Evolutionary conservation across 108 stramenopile genomes (phyloP).

Genomic region (Cylindrotheca fusiformis): DNA sequence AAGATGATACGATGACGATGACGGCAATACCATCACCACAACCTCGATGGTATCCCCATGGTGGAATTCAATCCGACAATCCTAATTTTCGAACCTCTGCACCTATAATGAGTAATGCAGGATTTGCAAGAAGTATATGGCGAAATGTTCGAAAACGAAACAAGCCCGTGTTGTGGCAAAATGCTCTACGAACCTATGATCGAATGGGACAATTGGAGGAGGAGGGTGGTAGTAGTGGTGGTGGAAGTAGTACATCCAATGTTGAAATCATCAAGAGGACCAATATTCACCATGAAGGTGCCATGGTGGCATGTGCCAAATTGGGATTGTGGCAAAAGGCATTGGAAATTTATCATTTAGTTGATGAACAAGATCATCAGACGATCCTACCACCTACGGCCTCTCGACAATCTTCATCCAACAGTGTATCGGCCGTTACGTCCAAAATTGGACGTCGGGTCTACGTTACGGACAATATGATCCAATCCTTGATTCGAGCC

Average conservation of each 20-base stretch:
- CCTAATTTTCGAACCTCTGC: constrained; percentile 70
- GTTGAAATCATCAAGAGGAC: constrained; percentile 41
- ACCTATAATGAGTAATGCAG: constrained; percentile 68
- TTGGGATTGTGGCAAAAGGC: constrained; percentile 73
- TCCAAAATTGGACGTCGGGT: constrained; percentile 1
- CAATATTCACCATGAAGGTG: constrained; percentile 72
- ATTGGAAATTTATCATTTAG: constrained; percentile 54
- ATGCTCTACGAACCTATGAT: constrained; percentile 69
- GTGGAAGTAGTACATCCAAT: too few relatives aligned
- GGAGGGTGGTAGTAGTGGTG: too few relatives aligned
- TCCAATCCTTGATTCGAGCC: constrained; percentile 50
- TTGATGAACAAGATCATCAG: constrained; percentile 25
- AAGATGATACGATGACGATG: too few relatives aligned
- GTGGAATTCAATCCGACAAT: constrained; percentile 61
- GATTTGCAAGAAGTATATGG: constrained; percentile 67
- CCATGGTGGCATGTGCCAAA: constrained; percentile 73
- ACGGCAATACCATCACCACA: background rate
- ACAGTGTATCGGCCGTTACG: background rate
- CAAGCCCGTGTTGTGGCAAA: constrained; percentile 73
- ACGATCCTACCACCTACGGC: background rate
- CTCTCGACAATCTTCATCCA: background rate
- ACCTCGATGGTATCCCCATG: constrained; percentile 64
- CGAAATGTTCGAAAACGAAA: constrained; percentile 73
- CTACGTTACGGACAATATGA: constrained; percentile 70
- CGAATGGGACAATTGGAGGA: constrained; percentile 55